Evolutionary conservation across 2,329 filamentous ascomycete genomes (phyloP).

Genomic region (Blastomyces silverae): DNA sequence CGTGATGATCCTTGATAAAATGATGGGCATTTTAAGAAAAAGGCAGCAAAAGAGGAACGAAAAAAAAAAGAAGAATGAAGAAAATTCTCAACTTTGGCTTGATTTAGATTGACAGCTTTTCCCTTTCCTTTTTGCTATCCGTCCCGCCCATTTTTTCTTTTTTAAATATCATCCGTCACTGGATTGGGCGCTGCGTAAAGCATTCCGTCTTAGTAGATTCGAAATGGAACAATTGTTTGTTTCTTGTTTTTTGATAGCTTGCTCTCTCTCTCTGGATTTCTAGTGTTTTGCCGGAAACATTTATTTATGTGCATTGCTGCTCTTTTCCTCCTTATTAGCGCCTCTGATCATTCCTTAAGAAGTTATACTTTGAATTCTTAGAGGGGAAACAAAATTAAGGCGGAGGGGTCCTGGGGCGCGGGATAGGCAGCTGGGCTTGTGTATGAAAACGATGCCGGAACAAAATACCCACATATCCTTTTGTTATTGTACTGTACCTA

Average conservation of each 20-base stretch:
- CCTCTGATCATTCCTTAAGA: neutral
- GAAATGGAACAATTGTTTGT: neutral
- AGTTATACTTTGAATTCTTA: neutral
- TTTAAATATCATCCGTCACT: neutral
- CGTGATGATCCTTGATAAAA: constrained; percentile 9
- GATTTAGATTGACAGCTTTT: constrained; percentile 9
- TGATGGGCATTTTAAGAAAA: neutral
- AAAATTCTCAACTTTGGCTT: constrained; percentile 3
- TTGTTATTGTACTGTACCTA: neutral
- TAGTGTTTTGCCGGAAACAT: neutral
- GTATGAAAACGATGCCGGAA: neutral
- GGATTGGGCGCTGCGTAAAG: constrained; percentile 2
- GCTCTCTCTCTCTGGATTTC: neutral
- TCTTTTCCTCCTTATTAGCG: neutral
- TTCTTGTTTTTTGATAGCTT: neutral
- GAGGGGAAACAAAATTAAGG: neutral
- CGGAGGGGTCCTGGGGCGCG: neutral
- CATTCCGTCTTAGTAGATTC: neutral
- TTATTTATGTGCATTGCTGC: neutral
- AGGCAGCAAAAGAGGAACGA: neutral
- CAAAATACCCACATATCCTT: neutral
- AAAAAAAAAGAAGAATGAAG: neutral
- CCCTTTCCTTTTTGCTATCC: neutral
- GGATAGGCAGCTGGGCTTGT: neutral
- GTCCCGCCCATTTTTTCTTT: neutral